Base-by-base conservation (phyloP, 2,329 filamentous ascomycete genomes). In the Orbilia brochopaga region DNA sequence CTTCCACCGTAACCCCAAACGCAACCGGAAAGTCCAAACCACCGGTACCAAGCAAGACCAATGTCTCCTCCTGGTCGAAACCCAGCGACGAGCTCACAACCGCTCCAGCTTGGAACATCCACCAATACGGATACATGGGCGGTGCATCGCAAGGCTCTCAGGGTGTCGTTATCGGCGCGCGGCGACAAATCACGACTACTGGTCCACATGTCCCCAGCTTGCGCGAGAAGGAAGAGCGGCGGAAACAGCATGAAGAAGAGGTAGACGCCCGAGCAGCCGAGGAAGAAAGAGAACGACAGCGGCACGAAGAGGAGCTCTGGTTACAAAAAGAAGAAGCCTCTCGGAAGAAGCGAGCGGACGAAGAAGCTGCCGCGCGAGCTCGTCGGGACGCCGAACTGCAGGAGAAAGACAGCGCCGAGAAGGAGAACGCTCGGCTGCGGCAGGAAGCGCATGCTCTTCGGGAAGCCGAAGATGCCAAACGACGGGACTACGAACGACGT, bases 61-160 rank as follows among this genome's bases (percentile, higher is more conserved):
- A 82, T 1, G 86, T 93, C 73, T 96, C 90, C 78, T 95, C 87
- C 80, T 97, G 94, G 94, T 96, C 90, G 80, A 95, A 87, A 79
- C 90, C 85, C 79, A 85, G 86, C 62, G 91, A 97, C 75, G 90
- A 97, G 79, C 86, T 86, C 15, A 85, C 84, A 50, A 97, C 92
- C 1, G 84, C 88, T 24, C 94, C 94, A 0, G 94, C 94, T 1
- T 99, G 94, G 94, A 99, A 97, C 78, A 97, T 97, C 76, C 90
- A 92, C 65, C 94, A 99, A 79, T 99, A 99, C 78, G 92, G 94
- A 6, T 99, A 97, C 80, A 94, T 97, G 89, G 94, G 94, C 66
- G 94, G 94, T 54, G 94, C 94, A 24, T 97, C 91, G 77, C 94
- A 99, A 79, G 93, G 91, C 1, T 97, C 96, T 76, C 87, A 97